A percentile compares a stretch with the other conserved stretches of the same genome.
Conservation (phyloP, 1,284 basidiomycete species). For the Leccinum pallidistipes region DNA sequence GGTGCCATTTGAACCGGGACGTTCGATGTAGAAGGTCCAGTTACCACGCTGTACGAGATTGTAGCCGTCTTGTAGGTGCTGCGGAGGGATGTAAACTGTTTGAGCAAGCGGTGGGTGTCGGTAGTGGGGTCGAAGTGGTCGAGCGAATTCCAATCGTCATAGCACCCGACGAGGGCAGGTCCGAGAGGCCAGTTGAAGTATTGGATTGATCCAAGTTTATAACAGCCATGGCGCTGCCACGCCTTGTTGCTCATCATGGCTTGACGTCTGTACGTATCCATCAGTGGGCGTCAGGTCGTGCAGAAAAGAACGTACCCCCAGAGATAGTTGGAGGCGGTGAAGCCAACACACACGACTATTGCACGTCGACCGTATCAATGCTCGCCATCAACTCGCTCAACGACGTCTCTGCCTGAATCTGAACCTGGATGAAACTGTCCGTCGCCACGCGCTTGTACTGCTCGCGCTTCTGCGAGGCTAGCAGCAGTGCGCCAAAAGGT, state of each 20-base stretch:
- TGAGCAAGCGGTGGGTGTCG: conserved; percentile 69
- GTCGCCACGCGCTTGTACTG: no score
- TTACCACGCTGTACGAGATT: conserved; percentile 66
- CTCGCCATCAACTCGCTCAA: no score
- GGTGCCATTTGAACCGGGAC: conserved; percentile 81
- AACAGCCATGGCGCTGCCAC: conserved; percentile 92
- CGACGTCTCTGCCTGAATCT: no score
- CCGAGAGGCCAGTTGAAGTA: conserved; percentile 90
- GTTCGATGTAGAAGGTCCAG: conserved; percentile 75
- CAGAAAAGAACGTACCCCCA: conserved; percentile 58
- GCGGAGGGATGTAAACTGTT: conserved; percentile 74
- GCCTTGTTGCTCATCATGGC: conserved; percentile 84
- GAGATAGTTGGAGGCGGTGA: conserved; percentile 80
- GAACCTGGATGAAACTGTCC: no score
- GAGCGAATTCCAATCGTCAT: conserved; percentile 85
- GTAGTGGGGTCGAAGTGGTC: conserved; percentile 92
- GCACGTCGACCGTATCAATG: no score
- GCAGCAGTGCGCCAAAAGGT: no score
- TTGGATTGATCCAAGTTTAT: conserved; percentile 82
- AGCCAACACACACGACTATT: no score
- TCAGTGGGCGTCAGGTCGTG: not conserved
- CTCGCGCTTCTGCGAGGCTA: no score
- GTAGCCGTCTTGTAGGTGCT: conserved; percentile 80
- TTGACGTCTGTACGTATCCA: conserved; percentile 64
- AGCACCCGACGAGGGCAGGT: conserved; percentile 74